Base-by-base conservation (phyloP, 1,284 basidiomycete species). In the Anthracocystis panici-leucophaei region DNA sequence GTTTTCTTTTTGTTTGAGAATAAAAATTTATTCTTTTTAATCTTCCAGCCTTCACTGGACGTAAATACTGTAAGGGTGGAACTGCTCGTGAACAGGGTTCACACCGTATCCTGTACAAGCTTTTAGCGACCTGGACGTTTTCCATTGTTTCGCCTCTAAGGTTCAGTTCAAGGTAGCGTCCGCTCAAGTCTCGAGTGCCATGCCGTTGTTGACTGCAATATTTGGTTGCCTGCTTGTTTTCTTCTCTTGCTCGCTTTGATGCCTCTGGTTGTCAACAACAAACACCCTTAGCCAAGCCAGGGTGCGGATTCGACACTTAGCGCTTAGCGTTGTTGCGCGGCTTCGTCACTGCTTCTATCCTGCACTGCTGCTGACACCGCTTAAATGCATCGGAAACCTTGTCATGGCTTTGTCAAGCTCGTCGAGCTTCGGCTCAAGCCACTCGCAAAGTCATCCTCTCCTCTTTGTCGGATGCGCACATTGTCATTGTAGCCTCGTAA, bases 251-350 rank as follows among this genome's bases (percentile, higher is more conserved):
- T 33, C 27, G 27, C 48, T 49, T 20, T n/a, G 48, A 33, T 51
- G 49, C 33, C 7, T 23, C 16, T 51, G 49, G 33, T 51, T 51
- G 49, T 51, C 49, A 38, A 35, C 49, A 51, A 51, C 49, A 51
- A 51, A 51, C 49, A 51, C 31, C 27, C 31, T 27, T 8, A 49
- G 31, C 31, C 25, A 31, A 49, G 4, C 35, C 35, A 38, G 35
- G 35, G 2, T n/a, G 48, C 48, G n/a, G n/a, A 27, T 12, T 6
- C 11, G 20, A 18, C 46, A n/a, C 21, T n/a, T 29, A 29, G 46
- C 46, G 25, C 46, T n/a, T 29, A 48, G 29, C 46, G 16, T 29
- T 20, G 9, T 49, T 20, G 29, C 29, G 29, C 8, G 29, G 48
- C 48, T 31, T 20, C 12, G 14, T 31, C 16, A n/a, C 48, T 38